Base-by-base conservation (phyloP, 2,329 filamentous ascomycete genomes). In the Colletotrichum tofieldiae region DNA sequence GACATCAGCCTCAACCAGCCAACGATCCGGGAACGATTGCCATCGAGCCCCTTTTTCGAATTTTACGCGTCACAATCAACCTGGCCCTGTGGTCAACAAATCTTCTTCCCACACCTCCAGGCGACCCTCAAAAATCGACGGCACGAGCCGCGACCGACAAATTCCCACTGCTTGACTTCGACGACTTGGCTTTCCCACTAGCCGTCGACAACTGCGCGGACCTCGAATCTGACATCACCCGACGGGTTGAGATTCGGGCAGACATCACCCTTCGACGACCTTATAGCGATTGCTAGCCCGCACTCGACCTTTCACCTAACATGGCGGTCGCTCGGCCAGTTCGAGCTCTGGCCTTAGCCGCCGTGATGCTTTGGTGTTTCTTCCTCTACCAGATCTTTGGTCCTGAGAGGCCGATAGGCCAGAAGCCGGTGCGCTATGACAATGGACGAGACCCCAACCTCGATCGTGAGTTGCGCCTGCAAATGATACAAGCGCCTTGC, bases 241-340 rank as follows among this genome's bases (percentile, higher is more conserved):
- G 45, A 65, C 45, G 39, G 65, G 59, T 54, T 29, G 55, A 43
- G 32, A 60, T 60, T 45, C 62, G 32, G 54, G 67, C 54, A 65
- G 26, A 52, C 45, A 64, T 39, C 43, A 29, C 32, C 26, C 37
- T 18, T 23, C 32, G 18, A 23, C 58, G 23, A n/a, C 41, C 18
- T 55, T 26, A n/a, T 18, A 32, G 51, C 58, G 64, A 63, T 41
- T 32, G 47, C 55, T 51, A 66, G 26, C 47, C 56, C 60, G 56
- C 47, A 51, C 58, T 39, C 51, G 45, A 60, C 12, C 29, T 20
- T 58, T 45, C 71, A 72, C 67, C 66, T 79, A 89, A 77, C 76
- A 98, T 98, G 95, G 94, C 93, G 78, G 87, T 98, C 80, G 94
- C 94, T 79, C 92, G 92, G 86, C 94, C 94, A 70, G 92, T 98